Conservation (phyloP, 208 protist species). For the Leishmania turanica region DNA sequence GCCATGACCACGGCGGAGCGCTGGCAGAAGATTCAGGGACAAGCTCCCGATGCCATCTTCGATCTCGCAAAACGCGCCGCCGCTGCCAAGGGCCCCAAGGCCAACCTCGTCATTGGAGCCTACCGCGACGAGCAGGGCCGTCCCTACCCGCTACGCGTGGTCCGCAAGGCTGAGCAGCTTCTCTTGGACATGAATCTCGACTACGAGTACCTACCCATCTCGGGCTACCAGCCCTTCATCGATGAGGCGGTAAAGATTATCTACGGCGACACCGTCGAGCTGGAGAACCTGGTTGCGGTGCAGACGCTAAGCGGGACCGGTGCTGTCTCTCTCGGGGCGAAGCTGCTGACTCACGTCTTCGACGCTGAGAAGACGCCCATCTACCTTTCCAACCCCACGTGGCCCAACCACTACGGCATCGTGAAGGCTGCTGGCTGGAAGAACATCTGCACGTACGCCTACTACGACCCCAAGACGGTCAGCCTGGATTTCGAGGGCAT, state of each 20-base stretch:
- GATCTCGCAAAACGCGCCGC: constrained; percentile 38
- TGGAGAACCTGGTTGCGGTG: constrained; percentile 63
- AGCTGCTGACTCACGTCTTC: constrained; percentile 56
- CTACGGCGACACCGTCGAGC: constrained; percentile 78
- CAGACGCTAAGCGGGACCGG: constrained; percentile 93
- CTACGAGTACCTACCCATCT: constrained; percentile 98
- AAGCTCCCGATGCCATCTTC: constrained; percentile 66
- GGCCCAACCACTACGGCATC: constrained; percentile 86
- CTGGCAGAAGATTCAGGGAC: constrained; percentile 33
- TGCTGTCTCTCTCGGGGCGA: constrained; percentile 69
- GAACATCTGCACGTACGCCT: constrained; percentile 73
- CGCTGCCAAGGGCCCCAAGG: constrained; percentile 81
- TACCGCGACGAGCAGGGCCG: constrained; percentile 96
- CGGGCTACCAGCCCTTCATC: constrained; percentile 87
- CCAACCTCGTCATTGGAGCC: constrained; percentile 97
- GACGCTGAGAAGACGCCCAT: constrained; percentile 42
- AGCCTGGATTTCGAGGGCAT: constrained; percentile 89
- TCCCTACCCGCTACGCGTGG: constrained; percentile 92
- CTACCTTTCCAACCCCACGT: constrained; percentile 89
- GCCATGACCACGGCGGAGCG: constrained; percentile 12
- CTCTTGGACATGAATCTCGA: constrained; percentile 74
- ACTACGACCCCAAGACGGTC: constrained; percentile 70
- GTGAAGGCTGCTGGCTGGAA: constrained; percentile 62
- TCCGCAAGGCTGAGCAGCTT: constrained; percentile 88
- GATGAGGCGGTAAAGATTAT: constrained; percentile 80